Conservation (phyloP, 257 asterid genomes). For the Jacaranda mimosifolia region DNA sequence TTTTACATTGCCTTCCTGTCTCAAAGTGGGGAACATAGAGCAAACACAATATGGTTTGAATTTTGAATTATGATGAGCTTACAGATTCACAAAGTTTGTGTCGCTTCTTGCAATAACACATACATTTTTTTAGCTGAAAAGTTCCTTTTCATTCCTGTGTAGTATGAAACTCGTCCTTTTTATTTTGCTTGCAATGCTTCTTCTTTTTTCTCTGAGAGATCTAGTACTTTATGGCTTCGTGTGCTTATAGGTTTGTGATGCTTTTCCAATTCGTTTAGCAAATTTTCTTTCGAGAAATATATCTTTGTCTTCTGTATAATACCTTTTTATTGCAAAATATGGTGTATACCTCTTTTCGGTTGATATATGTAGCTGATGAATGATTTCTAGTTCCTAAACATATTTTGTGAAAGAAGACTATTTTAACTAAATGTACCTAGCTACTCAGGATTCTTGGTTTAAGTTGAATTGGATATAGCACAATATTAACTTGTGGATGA, state of each 20-base stretch:
- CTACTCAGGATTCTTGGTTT: background rate
- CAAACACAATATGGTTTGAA: background rate
- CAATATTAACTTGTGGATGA: no score
- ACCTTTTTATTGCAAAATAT: background rate
- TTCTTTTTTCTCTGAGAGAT: background rate
- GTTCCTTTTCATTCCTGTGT: background rate
- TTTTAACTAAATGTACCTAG: background rate
- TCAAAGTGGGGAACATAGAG: background rate
- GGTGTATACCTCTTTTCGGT: background rate
- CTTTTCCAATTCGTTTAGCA: background rate
- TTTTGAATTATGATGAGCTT: background rate
- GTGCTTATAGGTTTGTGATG: background rate
- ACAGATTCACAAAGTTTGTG: background rate
- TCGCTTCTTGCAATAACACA: background rate
- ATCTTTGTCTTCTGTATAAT: background rate
- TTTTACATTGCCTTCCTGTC: background rate
- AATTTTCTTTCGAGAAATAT: background rate
- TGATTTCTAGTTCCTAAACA: background rate
- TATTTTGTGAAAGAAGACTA: background rate
- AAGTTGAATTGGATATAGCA: background rate
- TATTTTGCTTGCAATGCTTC: background rate
- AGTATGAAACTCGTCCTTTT: background rate
- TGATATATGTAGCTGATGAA: background rate
- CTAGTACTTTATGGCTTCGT: background rate
- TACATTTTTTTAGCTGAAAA: background rate